Base-by-base conservation (phyloP, 441 rosid species). In the Viola pubescens region DNA sequence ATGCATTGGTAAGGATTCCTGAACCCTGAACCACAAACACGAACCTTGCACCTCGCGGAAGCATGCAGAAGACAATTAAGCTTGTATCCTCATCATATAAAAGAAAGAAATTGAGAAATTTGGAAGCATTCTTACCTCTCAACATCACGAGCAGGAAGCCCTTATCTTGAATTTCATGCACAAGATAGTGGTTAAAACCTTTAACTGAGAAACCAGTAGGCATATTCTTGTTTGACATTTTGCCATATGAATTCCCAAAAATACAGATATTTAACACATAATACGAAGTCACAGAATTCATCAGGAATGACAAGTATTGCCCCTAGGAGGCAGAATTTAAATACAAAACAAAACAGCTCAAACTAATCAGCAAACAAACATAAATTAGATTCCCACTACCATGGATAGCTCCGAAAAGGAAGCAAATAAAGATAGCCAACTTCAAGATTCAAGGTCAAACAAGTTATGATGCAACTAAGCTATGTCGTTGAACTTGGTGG, bases 91-190 rank as follows among this genome's bases (percentile, higher is more conserved):
- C 34, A 26, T 26, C 34, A 26, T 26, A 26, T 26, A 26, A 26
- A 26, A n/a, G n/a, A n/a, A 45, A 47, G 60, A 3, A 37, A 49
- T 58, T 59, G 61, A 70, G 61, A 53, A 11, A 13, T 46, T 7
- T 39, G 40, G 10, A 55, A 57, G 39, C 34, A 44, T 37, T 26
- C 4, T n/a, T 51, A 86, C 97, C 97, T 91, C 82, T 92, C 98
- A 4, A 77, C 69, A 62, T 73, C 82, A 51, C 13, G 52, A 56
- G 82, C 77, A 48, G 85, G 91, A 14, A 77, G 84, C 43, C 83
- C 86, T 47, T 97, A 89, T 68, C 63, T 81, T 63, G 98, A 84
- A 61, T 74, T 79, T 64, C 80, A 95, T 85, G 85, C 74, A 80
- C 57, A 68, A 47, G 37, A 43, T 46, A 60, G 13, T 72, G 60